phyloP scores from a whole-genome alignment of 129 eudicot species.

The Logfia minima region DNA sequence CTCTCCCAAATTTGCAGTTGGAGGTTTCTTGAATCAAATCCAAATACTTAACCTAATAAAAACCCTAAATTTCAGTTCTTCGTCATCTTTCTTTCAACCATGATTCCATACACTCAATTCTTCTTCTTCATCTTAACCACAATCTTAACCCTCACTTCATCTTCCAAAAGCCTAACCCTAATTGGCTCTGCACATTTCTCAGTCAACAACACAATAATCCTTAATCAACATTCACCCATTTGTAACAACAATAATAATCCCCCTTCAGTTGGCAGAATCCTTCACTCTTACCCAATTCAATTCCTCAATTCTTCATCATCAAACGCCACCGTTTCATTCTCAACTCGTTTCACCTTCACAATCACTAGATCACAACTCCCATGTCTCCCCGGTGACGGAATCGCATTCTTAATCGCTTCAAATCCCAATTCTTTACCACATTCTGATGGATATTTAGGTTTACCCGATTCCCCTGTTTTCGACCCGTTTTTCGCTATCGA shows the following conservation, averaged over 20 bases:
- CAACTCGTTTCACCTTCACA: slow-evolving; percentile 49
- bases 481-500: slow-evolving; percentile 56
- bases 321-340: slow-evolving; percentile 48
- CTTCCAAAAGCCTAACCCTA: slow-evolving; percentile 45
- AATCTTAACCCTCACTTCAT: slow-evolving; percentile 13
- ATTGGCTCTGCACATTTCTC: slow-evolving; percentile 47
- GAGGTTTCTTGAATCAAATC: neutral
- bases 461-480: slow-evolving; percentile 37
- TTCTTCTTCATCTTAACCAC: slow-evolving; percentile 16
- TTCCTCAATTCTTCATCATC: slow-evolving; percentile 38
- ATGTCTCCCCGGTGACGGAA: slow-evolving; percentile 58
- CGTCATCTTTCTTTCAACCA: slow-evolving; percentile 4
- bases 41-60: neutral
- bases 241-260: slow-evolving; percentile 2
- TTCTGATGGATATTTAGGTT: slow-evolving; percentile 46
- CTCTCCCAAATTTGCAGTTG: too few species aligned
- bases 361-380: slow-evolving; percentile 29
- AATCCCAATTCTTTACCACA: slow-evolving; percentile 30
- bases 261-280: slow-evolving; percentile 46
- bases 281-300: slow-evolving; percentile 48
- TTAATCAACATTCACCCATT: slow-evolving; percentile 41
- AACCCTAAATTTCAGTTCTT: neutral
- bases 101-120: slow-evolving; percentile 31
- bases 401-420: slow-evolving; percentile 56
- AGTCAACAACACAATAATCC: slow-evolving; percentile 39